These are phyloP conservation scores for Streptanthus diversifolius DNA, from an alignment of 345 rosid species.

Conservation along the genomic window DNA sequence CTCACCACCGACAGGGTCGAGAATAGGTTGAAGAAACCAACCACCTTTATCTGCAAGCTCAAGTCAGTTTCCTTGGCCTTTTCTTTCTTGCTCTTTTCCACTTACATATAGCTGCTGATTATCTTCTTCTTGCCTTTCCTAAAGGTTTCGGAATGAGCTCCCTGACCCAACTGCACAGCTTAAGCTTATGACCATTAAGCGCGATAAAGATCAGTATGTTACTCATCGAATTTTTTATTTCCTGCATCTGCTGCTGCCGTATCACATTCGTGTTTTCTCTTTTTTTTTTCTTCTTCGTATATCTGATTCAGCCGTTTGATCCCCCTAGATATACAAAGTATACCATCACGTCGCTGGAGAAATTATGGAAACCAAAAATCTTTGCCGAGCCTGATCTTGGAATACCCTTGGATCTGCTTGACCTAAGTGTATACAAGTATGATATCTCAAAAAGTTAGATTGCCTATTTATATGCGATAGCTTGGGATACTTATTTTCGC, in stretches of 20 bases:
- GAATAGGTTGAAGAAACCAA: slow-evolving; percentile 95
- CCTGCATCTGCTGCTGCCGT: background rate
- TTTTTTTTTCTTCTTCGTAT: background rate
- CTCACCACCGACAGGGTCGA: slow-evolving; percentile 72
- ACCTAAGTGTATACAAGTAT: slow-evolving; percentile 94
- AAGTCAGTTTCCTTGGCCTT: slow-evolving; percentile 60
- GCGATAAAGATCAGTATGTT: slow-evolving; percentile 83
- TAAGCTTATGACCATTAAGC: slow-evolving; percentile 77
- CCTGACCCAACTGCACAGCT: slow-evolving; percentile 94
- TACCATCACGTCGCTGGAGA: slow-evolving; percentile 86
- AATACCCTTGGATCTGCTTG: slow-evolving; percentile 94
- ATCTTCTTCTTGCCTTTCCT: slow-evolving; percentile 19
- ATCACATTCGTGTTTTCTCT: background rate
- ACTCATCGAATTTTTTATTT: background rate
- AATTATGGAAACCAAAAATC: slow-evolving; percentile 80
- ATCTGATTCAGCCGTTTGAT: background rate
- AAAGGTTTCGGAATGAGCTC: slow-evolving; percentile 93
- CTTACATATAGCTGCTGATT: background rate
- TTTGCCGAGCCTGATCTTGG: slow-evolving; percentile 98
- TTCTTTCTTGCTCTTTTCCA: background rate
- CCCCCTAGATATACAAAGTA: slow-evolving; percentile 74
- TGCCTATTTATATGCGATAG: background rate
- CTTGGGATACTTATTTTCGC: slow-evolving; percentile 24
- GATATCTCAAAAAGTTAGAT: slow-evolving; percentile 5
- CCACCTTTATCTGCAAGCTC: slow-evolving; percentile 97